Evolutionary conservation across 768 basidiomycete species (phyloP), one percentile per base, ranked within the genome.

Genomic region (Leccinum imitatum): DNA sequence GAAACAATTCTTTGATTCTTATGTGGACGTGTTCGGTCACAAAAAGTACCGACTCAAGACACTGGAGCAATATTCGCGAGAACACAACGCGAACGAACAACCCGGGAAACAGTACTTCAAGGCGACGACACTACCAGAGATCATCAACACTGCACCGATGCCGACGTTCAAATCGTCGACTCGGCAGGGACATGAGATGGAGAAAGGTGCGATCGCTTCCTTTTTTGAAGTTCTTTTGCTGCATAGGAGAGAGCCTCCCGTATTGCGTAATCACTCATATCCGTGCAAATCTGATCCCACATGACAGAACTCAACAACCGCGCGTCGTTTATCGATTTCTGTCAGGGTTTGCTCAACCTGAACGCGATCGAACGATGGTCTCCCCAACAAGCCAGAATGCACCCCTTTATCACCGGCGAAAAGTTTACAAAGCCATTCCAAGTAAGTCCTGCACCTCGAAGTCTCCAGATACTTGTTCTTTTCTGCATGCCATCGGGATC

Each of bases 21-120:
- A 79, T 56, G 80, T 89, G 25, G 93, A 95, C 67, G 75, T 83
- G 57, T 85, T 83, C 64, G 89, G 87, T 59, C 87, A 90, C 68
- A 89, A 94, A 76, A 91, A 91, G 72, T 94, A 89, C 73, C 83
- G 87, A 53, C 76, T 98, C 67, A 99, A 98, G 80, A 84, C 84
- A 56, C 77, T 99, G 63, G 95, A 98, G 59, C 95, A 98, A 73
- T 99, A 98, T 73, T 92, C 93, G 6, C 82, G 91, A 52, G 97
- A 99, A 74, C 95, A 95, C 75, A 91, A 91, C 62, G 90, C 92
- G 15, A 89, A 95, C 63, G 97, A 99, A 71, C 97, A 98, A 71
- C 95, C 95, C 0, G 95, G 95, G 66, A 99, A 99, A 75, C 96
- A 98, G 74, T 99, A 98, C 73, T 98, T 99, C 83, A 92, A 94